A percentile compares a stretch with the other conserved stretches of the same genome.
Conservation (phyloP, 2,329 filamentous ascomycete species). For the Penicillium sp. region DNA sequence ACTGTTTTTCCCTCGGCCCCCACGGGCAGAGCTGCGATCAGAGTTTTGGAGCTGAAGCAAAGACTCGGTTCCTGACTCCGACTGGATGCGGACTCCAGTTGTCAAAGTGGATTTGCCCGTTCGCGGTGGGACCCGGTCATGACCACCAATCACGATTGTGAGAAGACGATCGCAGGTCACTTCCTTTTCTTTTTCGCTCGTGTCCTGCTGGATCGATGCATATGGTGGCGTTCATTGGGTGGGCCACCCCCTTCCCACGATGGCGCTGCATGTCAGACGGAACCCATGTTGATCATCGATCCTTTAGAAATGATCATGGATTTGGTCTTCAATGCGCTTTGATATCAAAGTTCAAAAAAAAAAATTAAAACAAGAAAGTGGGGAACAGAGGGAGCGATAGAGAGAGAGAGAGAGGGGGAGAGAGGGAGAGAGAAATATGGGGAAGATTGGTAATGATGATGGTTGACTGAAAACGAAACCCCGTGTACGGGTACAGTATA, state of each 20-base stretch:
- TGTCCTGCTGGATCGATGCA: slow-evolving; percentile 3
- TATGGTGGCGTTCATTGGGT: slow-evolving; percentile 3
- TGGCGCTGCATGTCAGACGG: slow-evolving; percentile 19
- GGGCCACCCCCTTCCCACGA: neutral
- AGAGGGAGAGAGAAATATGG: neutral
- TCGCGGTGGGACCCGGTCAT: slow-evolving; percentile 10
- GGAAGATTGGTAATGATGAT: neutral
- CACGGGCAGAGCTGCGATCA: neutral
- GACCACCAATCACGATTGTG: slow-evolving; percentile 1
- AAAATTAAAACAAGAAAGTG: neutral
- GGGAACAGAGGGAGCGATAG: neutral
- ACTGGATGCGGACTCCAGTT: slow-evolving; percentile 9
- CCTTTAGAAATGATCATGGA: neutral
- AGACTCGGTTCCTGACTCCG: slow-evolving; percentile 11
- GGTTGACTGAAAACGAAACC: neutral
- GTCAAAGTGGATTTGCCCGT: slow-evolving; percentile 14
- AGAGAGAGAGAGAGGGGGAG: neutral
- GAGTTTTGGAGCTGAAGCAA: neutral
- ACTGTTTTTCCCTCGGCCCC: neutral
- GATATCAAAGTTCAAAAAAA: neutral
- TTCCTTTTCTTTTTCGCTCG: neutral
- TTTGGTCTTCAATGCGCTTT: neutral
- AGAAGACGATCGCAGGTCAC: slow-evolving; percentile 8
- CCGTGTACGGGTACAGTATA: neutral
- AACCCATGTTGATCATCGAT: slow-evolving; percentile 17